phyloP scores from a whole-genome alignment of 495 filamentous ascomycete genomes.

The Aspergillus steynii region DNA sequence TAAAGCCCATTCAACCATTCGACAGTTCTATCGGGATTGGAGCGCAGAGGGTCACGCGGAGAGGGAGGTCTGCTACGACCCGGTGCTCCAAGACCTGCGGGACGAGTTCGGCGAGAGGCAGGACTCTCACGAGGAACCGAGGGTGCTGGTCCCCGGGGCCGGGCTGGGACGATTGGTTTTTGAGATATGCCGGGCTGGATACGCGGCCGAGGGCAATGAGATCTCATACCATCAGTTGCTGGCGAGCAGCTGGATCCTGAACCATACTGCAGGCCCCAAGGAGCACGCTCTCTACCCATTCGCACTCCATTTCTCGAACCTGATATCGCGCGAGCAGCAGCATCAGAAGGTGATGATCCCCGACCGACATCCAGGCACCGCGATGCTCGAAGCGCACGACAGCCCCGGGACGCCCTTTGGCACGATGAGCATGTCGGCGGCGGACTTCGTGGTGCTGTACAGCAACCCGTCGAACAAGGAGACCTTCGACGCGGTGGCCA shows the following conservation, averaged over 20 bases:
- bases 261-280: constrained; percentile 55
- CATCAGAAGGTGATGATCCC: constrained; percentile 69
- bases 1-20: constrained; percentile 85
- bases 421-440: constrained; percentile 79
- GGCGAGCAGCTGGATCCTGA: constrained; percentile 84
- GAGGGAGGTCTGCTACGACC: constrained; percentile 71
- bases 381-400: constrained; percentile 41
- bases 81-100: constrained; percentile 64
- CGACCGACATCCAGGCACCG: constrained; percentile 68
- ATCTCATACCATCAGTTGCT: constrained; percentile 92
- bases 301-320: constrained; percentile 78
- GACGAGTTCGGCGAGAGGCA: constrained; percentile 47
- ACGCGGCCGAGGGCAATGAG: constrained; percentile 84
- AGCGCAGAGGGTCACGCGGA: constrained; percentile 73
- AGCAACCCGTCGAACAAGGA: constrained; percentile 54
- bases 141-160: constrained; percentile 84
- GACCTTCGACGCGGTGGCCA: constrained; percentile 77
- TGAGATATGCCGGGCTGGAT: constrained; percentile 78
- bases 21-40: constrained; percentile 97
- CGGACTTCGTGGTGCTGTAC: constrained; percentile 82
- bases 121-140: constrained; percentile 26
- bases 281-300: constrained; percentile 71
- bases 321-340: constrained; percentile 68
- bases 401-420: constrained; percentile 30
- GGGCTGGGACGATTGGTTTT: constrained; percentile 86